Percentiles rank a stretch among this genome's conserved stretches.
Evolutionary conservation across 352 stramenopile genomes (phyloP).

Genomic region (Pythium dissotocum): DNA sequence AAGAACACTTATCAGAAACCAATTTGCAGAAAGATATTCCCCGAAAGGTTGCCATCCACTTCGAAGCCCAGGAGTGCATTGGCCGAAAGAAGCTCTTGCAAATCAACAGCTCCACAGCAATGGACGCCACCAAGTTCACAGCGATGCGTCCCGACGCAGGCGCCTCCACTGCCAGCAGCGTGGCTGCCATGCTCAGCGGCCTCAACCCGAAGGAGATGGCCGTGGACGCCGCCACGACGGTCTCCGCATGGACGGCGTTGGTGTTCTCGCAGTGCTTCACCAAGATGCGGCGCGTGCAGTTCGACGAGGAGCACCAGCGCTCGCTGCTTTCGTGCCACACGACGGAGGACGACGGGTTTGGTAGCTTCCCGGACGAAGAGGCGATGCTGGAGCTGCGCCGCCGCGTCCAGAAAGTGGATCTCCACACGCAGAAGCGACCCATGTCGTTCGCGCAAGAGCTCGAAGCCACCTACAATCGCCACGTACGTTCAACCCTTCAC

Average conservation of each 20-base stretch:
- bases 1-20: background rate
- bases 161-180: conserved; percentile 11
- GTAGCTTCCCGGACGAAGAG: conserved; percentile 43
- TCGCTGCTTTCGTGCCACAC: conserved; percentile 60
- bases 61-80: background rate
- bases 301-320: conserved; percentile 72
- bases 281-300: conserved; percentile 51
- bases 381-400: conserved; percentile 72
- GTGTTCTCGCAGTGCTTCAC: conserved; percentile 62
- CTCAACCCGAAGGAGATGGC: conserved; percentile 28
- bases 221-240: conserved; percentile 16
- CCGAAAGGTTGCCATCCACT: conserved; percentile 1
- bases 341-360: conserved; percentile 41
- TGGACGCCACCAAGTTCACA: conserved; percentile 34
- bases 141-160: conserved; percentile 32
- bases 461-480: conserved; percentile 30
- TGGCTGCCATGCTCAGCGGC: conserved; percentile 26
- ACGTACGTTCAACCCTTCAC: conserved; percentile 15
- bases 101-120: conserved; percentile 1
- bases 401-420: conserved; percentile 50
- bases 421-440: conserved; percentile 27
- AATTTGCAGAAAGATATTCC: conserved; percentile 31
- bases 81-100: background rate
- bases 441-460: conserved; percentile 33
- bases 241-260: conserved; percentile 25